Percentiles rank a stretch among this genome's conserved stretches.
Evolutionary conservation across 306 rosid species (phyloP).

Genomic region (Ammopiptanthus mongolicus): DNA sequence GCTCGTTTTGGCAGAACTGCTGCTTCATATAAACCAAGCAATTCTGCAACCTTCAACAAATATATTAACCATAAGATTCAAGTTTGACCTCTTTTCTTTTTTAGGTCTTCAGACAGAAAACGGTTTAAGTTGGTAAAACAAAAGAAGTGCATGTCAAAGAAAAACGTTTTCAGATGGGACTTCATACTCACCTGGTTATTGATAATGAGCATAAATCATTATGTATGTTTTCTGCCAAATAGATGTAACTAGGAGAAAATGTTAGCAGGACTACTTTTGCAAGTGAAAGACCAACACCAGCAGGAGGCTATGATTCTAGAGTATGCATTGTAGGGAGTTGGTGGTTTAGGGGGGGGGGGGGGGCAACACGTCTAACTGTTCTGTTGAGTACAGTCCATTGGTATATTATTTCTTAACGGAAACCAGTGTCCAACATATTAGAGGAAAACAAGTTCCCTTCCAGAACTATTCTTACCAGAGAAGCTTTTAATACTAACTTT

Average conservation of each 20-base stretch:
- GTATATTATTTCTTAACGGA: background rate
- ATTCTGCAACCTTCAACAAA: slow-evolving; percentile 64
- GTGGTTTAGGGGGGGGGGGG: no score
- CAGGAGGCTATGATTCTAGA: background rate
- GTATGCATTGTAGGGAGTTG: no score
- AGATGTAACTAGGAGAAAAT: background rate
- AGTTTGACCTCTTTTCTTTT: background rate
- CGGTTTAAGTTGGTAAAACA: background rate
- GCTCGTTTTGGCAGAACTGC: slow-evolving; percentile 93
- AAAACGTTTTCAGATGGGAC: background rate
- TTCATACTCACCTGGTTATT: background rate
- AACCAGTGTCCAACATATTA: background rate
- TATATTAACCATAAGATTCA: slow-evolving; percentile 13
- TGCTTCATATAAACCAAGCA: slow-evolving; percentile 88
- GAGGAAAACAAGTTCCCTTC: background rate
- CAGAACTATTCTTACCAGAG: background rate
- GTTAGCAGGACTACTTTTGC: background rate
- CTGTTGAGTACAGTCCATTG: background rate
- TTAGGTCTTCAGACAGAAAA: background rate
- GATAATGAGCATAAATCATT: background rate
- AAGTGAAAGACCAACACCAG: background rate
- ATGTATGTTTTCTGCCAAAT: background rate
- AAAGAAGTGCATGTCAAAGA: background rate
- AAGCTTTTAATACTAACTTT: background rate
- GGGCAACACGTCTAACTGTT: background rate